Evolutionary conservation across 768 basidiomycete species (phyloP).

Genomic region (Pulveroboletus sp.): DNA sequence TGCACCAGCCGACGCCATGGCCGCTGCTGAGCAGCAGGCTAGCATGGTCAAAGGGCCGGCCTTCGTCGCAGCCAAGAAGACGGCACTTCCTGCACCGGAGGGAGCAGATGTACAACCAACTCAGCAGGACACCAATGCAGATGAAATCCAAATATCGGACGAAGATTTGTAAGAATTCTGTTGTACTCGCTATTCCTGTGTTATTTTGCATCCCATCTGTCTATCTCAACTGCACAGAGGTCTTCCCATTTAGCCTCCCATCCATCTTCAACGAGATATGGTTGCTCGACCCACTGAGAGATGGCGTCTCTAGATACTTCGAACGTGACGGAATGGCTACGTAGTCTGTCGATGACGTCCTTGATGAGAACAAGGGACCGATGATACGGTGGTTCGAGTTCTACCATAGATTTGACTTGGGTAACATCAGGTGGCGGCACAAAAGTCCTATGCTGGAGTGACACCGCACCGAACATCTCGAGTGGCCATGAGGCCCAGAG

Average conservation of each 20-base stretch:
- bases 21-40: slow-evolving; percentile 70
- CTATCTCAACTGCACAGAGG: slow-evolving; percentile 71
- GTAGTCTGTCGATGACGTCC: slow-evolving; percentile 53
- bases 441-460: not conserved
- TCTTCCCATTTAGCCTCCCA: slow-evolving; percentile 79
- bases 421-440: not conserved
- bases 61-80: slow-evolving; percentile 75
- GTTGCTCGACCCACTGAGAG: slow-evolving; percentile 65
- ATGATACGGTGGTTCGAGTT: slow-evolving; percentile 60
- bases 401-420: slow-evolving; percentile 54
- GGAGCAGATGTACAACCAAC: slow-evolving; percentile 33
- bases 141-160: slow-evolving; percentile 87
- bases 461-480: slow-evolving; percentile 64
- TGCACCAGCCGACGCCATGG: slow-evolving; percentile 73
- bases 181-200: slow-evolving; percentile 12
- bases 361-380: slow-evolving; percentile 57
- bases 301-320: slow-evolving; percentile 63
- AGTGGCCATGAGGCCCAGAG: slow-evolving; percentile 82
- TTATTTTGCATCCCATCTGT: slow-evolving; percentile 53
- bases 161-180: slow-evolving; percentile 51
- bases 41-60: slow-evolving; percentile 54
- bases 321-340: slow-evolving; percentile 65
- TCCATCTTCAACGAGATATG: slow-evolving; percentile 58
- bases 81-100: slow-evolving; percentile 39
- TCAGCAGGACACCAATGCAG: slow-evolving; percentile 48